Evolutionary conservation across 495 filamentous ascomycete species (phyloP), one percentile per base, ranked within the genome.

Genomic region (Bacidia rubella): DNA sequence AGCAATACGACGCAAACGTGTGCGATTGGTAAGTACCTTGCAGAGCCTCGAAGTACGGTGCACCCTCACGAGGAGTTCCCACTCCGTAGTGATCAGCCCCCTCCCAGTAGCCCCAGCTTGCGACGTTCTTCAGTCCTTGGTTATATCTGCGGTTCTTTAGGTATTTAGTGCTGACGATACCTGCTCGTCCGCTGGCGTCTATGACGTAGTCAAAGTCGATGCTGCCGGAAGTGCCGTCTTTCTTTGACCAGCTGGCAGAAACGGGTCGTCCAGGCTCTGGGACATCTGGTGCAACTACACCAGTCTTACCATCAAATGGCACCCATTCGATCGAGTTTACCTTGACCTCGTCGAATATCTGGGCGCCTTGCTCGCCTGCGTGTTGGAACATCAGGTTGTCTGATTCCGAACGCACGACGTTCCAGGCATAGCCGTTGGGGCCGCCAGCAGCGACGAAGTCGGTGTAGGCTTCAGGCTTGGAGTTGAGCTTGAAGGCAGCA

Each of bases 361-460:
- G 60, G 10, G 70, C 76, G 10, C 74, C 74, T 43, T 63, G 60
- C 38, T 66, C 56, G 0, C 47, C 65, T 4, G 74, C 76, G 54
- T 79, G 74, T 19, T 64, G 51, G 56, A 79, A 76, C 7, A 78
- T 65, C 5, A 77, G 22, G 7, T 78, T 57, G 48, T 79, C 75
- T 12, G 68, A 53, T 51, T 78, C 74, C 35, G 76, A 73, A 2
- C 76, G 74, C 27, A 75, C 59, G 0, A 77, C 69, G 47, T 77
- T 79, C 70, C 72, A 79, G 0, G 73, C 52, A 43, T 74, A 69
- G 25, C 58, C 62, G 2, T 66, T 56, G 23, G 66, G 64, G 3
- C 75, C 74, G 19, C 62, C 61, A 9, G 64, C 61, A 3, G 69
- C 70, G 11, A 71, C 2, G 54, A 76, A 78, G 52, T 78, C 68